A percentile compares a stretch with the other conserved stretches of the same genome.
phyloP scores from a whole-genome alignment of 116 monocot genomes.

The Papilionanthe hybrid region DNA sequence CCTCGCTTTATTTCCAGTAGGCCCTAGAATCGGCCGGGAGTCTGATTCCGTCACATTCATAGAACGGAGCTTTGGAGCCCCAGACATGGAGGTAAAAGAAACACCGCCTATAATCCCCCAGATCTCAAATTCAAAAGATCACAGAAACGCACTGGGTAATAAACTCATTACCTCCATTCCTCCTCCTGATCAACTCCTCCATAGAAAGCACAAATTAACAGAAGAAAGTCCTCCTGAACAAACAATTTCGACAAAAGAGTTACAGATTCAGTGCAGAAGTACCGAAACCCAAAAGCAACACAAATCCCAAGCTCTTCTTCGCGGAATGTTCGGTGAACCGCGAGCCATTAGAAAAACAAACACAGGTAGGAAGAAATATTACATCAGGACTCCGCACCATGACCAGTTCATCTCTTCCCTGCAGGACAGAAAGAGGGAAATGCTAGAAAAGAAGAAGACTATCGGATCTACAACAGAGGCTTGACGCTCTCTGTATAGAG shows the following conservation, averaged over 20 bases:
- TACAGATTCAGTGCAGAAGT: background rate
- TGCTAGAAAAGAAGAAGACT: background rate
- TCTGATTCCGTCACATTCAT: conserved; percentile 22
- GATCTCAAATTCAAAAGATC: conserved; percentile 3
- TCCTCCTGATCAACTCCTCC: background rate
- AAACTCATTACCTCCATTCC: background rate
- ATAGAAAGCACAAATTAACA: background rate
- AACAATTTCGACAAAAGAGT: background rate
- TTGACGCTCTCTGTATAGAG: background rate
- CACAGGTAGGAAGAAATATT: too few species aligned
- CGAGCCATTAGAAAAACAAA: background rate
- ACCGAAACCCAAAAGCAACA: background rate
- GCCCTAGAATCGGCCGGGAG: conserved; percentile 24
- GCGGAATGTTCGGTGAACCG: background rate
- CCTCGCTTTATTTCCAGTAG: conserved; percentile 29
- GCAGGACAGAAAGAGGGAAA: background rate
- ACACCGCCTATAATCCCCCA: background rate
- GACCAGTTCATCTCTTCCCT: background rate
- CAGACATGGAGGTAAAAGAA: conserved; percentile 11
- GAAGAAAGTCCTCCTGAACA: background rate
- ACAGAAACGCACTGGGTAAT: background rate
- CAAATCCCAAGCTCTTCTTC: background rate
- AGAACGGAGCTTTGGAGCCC: conserved; percentile 18
- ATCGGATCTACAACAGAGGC: background rate
- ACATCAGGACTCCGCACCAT: too few species aligned